Evolutionary conservation across 768 basidiomycete genomes (phyloP).

Genomic region (Trametes meyenii): DNA sequence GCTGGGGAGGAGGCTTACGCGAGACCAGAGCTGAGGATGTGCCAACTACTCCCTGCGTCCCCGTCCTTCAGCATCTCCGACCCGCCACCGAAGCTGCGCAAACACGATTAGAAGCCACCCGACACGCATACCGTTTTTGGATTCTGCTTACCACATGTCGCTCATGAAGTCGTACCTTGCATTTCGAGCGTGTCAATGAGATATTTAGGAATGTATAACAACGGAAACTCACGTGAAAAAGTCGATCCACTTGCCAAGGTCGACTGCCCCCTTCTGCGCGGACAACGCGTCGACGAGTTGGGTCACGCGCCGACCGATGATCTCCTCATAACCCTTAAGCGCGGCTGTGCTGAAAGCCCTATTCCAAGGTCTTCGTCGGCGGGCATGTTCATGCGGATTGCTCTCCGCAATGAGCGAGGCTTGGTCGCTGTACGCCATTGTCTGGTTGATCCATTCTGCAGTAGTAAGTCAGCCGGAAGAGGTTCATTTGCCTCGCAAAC

Average conservation of each 20-base stretch:
- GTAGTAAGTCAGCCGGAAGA: neutral
- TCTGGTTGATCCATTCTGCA: constrained; percentile 25
- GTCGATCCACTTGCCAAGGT: constrained; percentile 41
- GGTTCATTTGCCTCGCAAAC: constrained; percentile 41
- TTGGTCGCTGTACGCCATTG: constrained; percentile 33
- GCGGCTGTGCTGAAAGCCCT: constrained; percentile 49
- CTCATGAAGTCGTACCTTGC: constrained; percentile 46
- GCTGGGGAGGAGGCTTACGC: neutral
- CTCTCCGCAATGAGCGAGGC: constrained; percentile 32
- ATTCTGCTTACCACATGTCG: constrained; percentile 36
- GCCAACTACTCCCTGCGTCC: constrained; percentile 48
- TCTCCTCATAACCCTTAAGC: constrained; percentile 48
- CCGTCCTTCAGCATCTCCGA: constrained; percentile 42
- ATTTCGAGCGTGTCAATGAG: neutral
- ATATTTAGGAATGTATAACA: neutral
- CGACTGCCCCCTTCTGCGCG: constrained; percentile 30
- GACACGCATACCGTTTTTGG: neutral
- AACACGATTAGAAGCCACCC: neutral
- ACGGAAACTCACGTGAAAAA: constrained; percentile 42
- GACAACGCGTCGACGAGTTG: constrained; percentile 46
- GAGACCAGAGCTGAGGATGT: constrained; percentile 45
- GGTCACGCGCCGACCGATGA: constrained; percentile 39
- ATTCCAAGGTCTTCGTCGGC: constrained; percentile 50
- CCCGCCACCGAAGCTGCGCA: constrained; percentile 39
- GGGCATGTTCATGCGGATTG: constrained; percentile 41